A percentile compares a stretch with the other conserved stretches of the same genome.
These are phyloP conservation scores for Talaromyces thailandensis DNA, from an alignment of 495 filamentous ascomycete genomes.

Conservation along the genomic window DNA sequence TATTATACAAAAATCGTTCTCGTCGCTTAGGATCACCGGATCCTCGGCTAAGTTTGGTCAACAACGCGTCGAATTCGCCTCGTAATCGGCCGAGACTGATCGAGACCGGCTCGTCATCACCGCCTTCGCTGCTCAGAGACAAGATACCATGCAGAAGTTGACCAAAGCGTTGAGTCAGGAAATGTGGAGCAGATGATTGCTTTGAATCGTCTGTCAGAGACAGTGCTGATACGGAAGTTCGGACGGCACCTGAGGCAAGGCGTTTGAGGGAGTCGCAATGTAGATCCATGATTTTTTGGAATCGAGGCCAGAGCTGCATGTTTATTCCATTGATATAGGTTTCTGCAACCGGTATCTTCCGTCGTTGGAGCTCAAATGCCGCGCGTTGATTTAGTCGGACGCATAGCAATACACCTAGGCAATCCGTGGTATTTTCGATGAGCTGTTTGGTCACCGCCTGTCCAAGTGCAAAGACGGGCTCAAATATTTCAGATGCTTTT, in stretches of 20 bases:
- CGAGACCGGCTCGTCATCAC: conserved; percentile 86
- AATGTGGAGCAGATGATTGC: conserved; percentile 78
- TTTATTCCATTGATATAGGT: conserved; percentile 87
- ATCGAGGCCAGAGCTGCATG: conserved; percentile 94
- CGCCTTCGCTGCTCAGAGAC: conserved; percentile 71
- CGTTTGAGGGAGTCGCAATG: conserved; percentile 78
- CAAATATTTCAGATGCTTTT: conserved; percentile 73
- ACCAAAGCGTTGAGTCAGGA: conserved; percentile 85
- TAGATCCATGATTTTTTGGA: conserved; percentile 88
- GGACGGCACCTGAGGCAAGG: conserved; percentile 40
- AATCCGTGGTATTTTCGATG: conserved; percentile 68
- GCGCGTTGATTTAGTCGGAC: conserved; percentile 91
- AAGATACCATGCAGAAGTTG: conserved; percentile 82
- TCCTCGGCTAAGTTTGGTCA: conserved; percentile 57
- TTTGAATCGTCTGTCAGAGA: conserved; percentile 50
- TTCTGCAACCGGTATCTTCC: conserved; percentile 81
- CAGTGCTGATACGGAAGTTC: conserved; percentile 43
- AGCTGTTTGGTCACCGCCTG: conserved; percentile 68
- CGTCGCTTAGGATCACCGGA: conserved; percentile 70
- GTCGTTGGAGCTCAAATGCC: conserved; percentile 85
- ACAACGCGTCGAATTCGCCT: conserved; percentile 67
- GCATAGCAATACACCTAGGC: conserved; percentile 75
- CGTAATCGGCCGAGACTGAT: conserved; percentile 68
- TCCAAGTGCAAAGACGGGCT: conserved; percentile 73
- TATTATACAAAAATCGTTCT: conserved; percentile 86